phyloP scores from a whole-genome alignment of 495 filamentous ascomycete genomes.

The Daldinia decipiens region DNA sequence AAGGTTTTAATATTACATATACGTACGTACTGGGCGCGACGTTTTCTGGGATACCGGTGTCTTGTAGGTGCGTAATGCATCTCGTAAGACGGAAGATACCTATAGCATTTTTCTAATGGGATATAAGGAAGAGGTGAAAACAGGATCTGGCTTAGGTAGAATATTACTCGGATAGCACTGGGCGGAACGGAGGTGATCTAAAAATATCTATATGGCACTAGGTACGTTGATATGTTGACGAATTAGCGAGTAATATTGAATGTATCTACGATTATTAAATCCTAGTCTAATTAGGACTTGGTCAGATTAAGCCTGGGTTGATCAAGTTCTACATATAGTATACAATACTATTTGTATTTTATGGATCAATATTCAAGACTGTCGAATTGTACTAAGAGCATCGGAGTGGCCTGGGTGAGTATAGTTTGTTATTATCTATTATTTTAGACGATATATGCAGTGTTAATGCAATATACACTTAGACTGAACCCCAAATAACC shows the following conservation, averaged over 20 bases:
- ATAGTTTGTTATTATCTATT: too few relatives aligned
- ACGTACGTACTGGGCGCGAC: constrained; percentile 16
- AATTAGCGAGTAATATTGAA: constrained; percentile 15
- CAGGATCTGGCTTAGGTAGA: constrained; percentile 3
- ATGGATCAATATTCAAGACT: background rate
- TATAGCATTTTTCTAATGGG: constrained; percentile 30
- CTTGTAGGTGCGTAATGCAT: constrained; percentile 21
- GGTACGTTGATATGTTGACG: constrained; percentile 20
- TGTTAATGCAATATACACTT: background rate
- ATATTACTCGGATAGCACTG: background rate
- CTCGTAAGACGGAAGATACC: constrained; percentile 41
- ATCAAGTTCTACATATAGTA: constrained; percentile 5
- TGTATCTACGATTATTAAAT: background rate
- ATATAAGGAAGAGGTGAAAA: background rate
- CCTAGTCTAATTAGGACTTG: background rate
- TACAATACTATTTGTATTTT: background rate
- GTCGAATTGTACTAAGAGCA: background rate
- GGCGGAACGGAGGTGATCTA: background rate
- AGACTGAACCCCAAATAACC: background rate
- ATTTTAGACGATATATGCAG: background rate
- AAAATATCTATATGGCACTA: constrained; percentile 15
- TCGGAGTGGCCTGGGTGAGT: too few relatives aligned
- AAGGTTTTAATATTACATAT: background rate
- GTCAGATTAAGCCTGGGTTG: background rate
- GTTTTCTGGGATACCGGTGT: constrained; percentile 31